phyloP scores from a whole-genome alignment of 345 rosid species.

The Salix suchowensis region DNA sequence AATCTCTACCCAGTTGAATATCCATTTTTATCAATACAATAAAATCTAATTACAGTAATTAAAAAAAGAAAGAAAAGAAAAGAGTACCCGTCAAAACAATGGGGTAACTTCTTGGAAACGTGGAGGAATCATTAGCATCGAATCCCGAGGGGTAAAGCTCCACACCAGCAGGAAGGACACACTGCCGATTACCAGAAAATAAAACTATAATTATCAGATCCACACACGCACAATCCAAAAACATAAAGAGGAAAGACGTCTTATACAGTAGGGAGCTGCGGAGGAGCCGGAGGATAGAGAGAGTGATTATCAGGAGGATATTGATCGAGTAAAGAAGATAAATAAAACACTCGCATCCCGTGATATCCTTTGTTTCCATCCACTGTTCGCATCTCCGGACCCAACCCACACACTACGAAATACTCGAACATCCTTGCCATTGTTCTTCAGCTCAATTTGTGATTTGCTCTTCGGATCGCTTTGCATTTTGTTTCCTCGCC shows the following conservation, averaged over 20 bases:
- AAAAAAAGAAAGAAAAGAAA: neutral
- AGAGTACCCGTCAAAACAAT: conserved; percentile 82
- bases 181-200: conserved; percentile 35
- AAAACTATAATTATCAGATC: conserved; percentile 1
- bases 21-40: too few species aligned
- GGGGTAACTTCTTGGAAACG: conserved; percentile 85
- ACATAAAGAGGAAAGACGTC: conserved; percentile 1
- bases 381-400: conserved; percentile 88
- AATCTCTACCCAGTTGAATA: too few species aligned
- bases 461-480: neutral
- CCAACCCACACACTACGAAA: conserved; percentile 89
- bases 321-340: conserved; percentile 80
- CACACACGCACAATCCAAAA: neutral
- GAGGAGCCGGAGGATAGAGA: conserved; percentile 75
- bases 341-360: conserved; percentile 51
- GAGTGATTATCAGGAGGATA: conserved; percentile 72
- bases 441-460: neutral
- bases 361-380: conserved; percentile 86
- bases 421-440: conserved; percentile 86
- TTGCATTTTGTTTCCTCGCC: too few species aligned
- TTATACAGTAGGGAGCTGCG: conserved; percentile 85
- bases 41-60: neutral
- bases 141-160: conserved; percentile 66
- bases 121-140: conserved; percentile 50
- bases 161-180: conserved; percentile 94